Base-by-base conservation (phyloP, 768 basidiomycete genomes). In the Lactarius vividus region DNA sequence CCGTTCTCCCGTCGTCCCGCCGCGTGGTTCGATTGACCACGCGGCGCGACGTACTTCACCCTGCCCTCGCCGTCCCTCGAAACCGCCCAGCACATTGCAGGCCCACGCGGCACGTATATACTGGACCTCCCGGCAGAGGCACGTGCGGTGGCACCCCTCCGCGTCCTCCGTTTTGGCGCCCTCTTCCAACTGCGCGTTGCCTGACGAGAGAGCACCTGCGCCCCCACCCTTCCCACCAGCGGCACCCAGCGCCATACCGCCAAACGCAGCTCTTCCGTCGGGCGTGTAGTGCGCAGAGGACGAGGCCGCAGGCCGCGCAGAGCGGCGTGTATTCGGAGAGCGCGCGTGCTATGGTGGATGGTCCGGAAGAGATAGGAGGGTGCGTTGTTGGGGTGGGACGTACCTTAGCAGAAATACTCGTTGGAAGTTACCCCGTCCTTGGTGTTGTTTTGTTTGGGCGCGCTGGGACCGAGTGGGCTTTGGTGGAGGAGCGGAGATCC, bases 361-460 rank as follows among this genome's bases (percentile, higher is more conserved):
- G 31, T 8, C 31, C 31, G 31, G 31, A 31, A 7, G 6, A 31
- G 31, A 31, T 31, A 31, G 10, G 13, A n/a, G 23, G 16, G 58
- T 13, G n/a, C n/a, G n/a, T n/a, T n/a, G n/a, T n/a, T n/a, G n/a
- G 16, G 35, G 10, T 1, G 23, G 1, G 15, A 39, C 62, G 35
- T 56, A 68, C 69, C 69, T n/a, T 70, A 61, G 58, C 69, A 69
- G 55, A 69, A 70, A 35, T 64, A 70, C 2, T 35, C 54, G 2
- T 35, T 10, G 33, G 10, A 35, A 9, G 13, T n/a, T 26, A 23
- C 11, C 23, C 23, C 13, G 10, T 31, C 31, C 31, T 31, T 31
- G 31, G 8, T 31, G 31, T 31, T 31, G 31, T 31, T 31, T 31
- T 31, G 31, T 31, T 31, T 31, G 31, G 31, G 16, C 23, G 42